Percentiles rank a stretch among this genome's conserved stretches.
Evolutionary conservation across 192 early-diverging fungal species (phyloP).

Genomic region (Backusella tuberculispora): DNA sequence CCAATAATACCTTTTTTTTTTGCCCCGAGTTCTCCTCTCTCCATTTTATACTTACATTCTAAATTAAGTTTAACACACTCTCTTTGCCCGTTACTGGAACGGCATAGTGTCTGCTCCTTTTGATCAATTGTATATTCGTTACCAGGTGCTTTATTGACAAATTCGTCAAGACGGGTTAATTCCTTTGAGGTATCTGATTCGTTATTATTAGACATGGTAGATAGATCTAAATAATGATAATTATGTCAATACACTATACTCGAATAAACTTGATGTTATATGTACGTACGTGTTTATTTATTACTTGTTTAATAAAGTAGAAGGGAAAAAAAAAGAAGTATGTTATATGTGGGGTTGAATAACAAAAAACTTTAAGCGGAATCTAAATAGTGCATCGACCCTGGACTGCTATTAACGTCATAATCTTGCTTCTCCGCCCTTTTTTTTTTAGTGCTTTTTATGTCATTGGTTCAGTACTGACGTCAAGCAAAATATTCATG

Average conservation of each 20-base stretch:
- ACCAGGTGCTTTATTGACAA: slow-evolving; percentile 40
- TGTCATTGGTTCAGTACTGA: background rate
- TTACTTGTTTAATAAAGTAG: background rate
- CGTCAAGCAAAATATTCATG: background rate
- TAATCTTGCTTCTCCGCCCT: background rate
- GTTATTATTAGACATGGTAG: slow-evolving; percentile 14
- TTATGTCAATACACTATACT: background rate
- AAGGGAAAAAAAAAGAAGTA: background rate
- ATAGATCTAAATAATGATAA: background rate
- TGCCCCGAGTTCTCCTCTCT: background rate
- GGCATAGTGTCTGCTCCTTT: slow-evolving; percentile 40
- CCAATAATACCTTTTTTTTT: background rate
- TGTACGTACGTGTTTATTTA: background rate
- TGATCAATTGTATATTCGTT: slow-evolving; percentile 47
- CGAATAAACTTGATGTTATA: background rate
- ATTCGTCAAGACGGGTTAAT: slow-evolving; percentile 34
- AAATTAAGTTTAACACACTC: slow-evolving; percentile 45
- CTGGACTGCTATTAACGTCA: slow-evolving; percentile 14
- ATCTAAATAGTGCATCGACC: background rate
- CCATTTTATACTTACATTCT: slow-evolving; percentile 38
- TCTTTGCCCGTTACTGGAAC: slow-evolving; percentile 29
- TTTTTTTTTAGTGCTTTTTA: slow-evolving; percentile 7
- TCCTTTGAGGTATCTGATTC: slow-evolving; percentile 8
- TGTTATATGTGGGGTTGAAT: background rate
- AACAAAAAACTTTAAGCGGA: slow-evolving; percentile 6